Evolutionary conservation across 331 rosid genomes (phyloP), one percentile per base, ranked within the genome.

Genomic region (Saraca asoca): DNA sequence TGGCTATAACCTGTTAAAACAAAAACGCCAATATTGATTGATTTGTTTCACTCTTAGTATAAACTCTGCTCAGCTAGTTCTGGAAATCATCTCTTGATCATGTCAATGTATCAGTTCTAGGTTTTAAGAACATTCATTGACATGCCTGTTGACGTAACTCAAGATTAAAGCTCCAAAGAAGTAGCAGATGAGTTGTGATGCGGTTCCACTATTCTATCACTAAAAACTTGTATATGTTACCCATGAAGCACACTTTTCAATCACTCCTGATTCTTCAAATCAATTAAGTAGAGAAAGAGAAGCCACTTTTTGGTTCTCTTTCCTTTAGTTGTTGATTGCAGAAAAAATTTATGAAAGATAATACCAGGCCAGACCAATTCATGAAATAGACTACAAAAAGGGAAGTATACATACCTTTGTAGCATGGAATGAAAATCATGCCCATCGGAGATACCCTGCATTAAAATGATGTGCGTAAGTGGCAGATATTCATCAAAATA

Each of bases 401-500:
- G n/a, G 41, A 37, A 41, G 18, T 19, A 64, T 14, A 15, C 75
- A 52, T 71, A 94, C 97, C 98, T 90, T 88, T 88, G 85, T 84
- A 94, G 68, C 99, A 90, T 46, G 99, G 96, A 82, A 94, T 88
- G 82, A 94, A 94, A 73, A 88, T 75, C 99, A 94, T 90, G 75
- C 97, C 96, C 99, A 86, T 94, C 6, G 92, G 90, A 58, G 96
- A 90, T 58, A 88, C 66, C 75, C 99, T 90, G 89, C 85, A 81
- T 68, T 61, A 41, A 66, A 52, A 58, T 48, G 69, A 66, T 51
- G 18, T 66, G 43, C 34, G 76, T 51, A 11, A 76, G 80, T 63
- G 82, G 68, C 63, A 69, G 24, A 52, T 41, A 64, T 46, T 58
- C 39, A 62, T 34, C 61, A 62, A 53, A 50, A 16, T 41, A 60